Base-by-base conservation (phyloP, 805 yeast species). In the Suhomyces faveliae region DNA sequence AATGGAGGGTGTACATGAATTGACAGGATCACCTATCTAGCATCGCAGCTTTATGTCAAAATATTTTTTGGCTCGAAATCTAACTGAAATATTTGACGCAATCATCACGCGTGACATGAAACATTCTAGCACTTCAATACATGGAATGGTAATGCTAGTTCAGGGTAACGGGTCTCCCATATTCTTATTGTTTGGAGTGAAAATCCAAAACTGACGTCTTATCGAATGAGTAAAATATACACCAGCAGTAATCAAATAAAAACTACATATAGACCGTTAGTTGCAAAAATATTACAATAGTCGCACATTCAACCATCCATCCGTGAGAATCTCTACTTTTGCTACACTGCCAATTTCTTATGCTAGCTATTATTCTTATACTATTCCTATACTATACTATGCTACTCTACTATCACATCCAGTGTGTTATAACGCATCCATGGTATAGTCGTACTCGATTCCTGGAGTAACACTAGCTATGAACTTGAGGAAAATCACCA, bases 381-480 rank as follows among this genome's bases (percentile, higher is more conserved):
- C 2, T 27, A 27, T 12, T 24, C n/a, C 8, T 27, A 27, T 27
- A 12, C 23, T n/a, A n/a, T n/a, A n/a, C n/a, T n/a, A n/a, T n/a
- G n/a, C n/a, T n/a, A n/a, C n/a, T n/a, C n/a, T n/a, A n/a, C n/a
- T 27, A 27, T 27, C 37, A 33, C 37, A 33, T 17, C 37, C 37
- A 33, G 37, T 33, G 37, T 33, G 37, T 17, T 17, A 85, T 60
- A 87, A 80, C 1, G 96, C 97, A 64, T 90, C 91, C 97, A 92
- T 94, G n/a, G 99, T 94, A 63, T 90, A 90, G 60, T 94, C 99
- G 66, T 92, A 95, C 69, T 92, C 96, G 48, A 94, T 91, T 13
- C 97, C 96, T 0, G 99, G 99, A 1, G 96, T 91, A 7, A 94
- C 98, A 70, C 97, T 89, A 7, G 97, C 87, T 42, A 94, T 92